These are phyloP conservation scores for Kwoniella europaea DNA, from an alignment of 768 basidiomycete species.

Conservation along the genomic window DNA sequence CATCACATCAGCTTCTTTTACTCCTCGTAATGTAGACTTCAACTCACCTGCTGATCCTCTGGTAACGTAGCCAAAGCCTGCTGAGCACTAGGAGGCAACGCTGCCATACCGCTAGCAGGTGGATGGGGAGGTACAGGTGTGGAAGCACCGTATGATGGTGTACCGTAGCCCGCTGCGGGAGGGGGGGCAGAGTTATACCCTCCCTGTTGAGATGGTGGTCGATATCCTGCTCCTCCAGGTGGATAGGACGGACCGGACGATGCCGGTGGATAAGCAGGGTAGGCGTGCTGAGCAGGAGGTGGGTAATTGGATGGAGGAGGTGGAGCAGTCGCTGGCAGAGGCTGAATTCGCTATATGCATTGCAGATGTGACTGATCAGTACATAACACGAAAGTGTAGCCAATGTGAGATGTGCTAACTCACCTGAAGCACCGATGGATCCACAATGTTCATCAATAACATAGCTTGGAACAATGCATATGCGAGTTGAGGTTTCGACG, in stretches of 20 bases:
- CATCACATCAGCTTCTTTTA: no score
- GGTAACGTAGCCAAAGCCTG: constrained; percentile 43
- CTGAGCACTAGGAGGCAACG: constrained; percentile 37
- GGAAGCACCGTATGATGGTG: constrained; percentile 45
- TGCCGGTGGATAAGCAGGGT: constrained; percentile 33
- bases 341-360: constrained; percentile 45
- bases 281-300: constrained; percentile 21
- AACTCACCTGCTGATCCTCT: constrained; percentile 55
- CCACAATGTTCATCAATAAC: constrained; percentile 89
- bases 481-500: constrained; percentile 86
- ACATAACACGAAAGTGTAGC: no score
- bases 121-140: constrained; percentile 21
- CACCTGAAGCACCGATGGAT: constrained; percentile 79
- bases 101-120: constrained; percentile 17
- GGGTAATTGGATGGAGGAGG: constrained; percentile 45
- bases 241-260: constrained; percentile 24
- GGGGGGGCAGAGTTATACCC: constrained; percentile 11
- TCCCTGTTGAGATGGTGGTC: constrained; percentile 37
- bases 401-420: constrained; percentile 31
- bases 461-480: constrained; percentile 96
- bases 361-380: background rate
- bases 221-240: constrained; percentile 50
- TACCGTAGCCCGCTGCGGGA: constrained; percentile 27
- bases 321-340: constrained; percentile 42
- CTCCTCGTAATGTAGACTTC: background rate